These are phyloP conservation scores for Jackrogersella minutella DNA, from an alignment of 495 filamentous ascomycete genomes.

Conservation along the genomic window DNA sequence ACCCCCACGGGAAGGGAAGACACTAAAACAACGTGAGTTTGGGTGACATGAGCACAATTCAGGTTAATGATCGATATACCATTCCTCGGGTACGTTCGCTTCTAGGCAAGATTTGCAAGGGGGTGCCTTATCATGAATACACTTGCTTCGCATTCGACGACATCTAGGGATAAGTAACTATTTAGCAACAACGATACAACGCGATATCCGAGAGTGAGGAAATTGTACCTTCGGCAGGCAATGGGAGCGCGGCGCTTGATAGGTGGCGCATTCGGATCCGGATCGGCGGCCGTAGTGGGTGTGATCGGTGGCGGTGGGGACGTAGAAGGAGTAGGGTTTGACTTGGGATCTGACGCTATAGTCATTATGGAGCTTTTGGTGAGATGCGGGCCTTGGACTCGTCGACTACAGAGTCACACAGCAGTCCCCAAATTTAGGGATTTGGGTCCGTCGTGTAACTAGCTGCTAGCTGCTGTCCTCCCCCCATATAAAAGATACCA, in stretches of 20 bases:
- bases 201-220: neutral
- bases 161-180: slow-evolving; percentile 45
- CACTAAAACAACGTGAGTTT: slow-evolving; percentile 36
- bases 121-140: slow-evolving; percentile 54
- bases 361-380: slow-evolving; percentile 30
- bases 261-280: slow-evolving; percentile 29
- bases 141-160: slow-evolving; percentile 60
- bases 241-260: slow-evolving; percentile 57
- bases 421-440: slow-evolving; percentile 33
- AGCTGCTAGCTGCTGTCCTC: slow-evolving; percentile 17
- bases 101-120: slow-evolving; percentile 55
- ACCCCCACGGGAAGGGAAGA: slow-evolving; percentile 56
- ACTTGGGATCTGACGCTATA: slow-evolving; percentile 18
- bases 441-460: slow-evolving; percentile 27
- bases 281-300: slow-evolving; percentile 1
- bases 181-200: slow-evolving; percentile 3
- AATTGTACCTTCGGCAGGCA: slow-evolving; percentile 57
- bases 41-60: neutral
- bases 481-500: slow-evolving; percentile 8
- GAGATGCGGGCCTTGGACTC: slow-evolving; percentile 16
- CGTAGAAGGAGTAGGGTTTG: slow-evolving; percentile 19
- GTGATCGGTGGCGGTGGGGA: slow-evolving; percentile 24
- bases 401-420: slow-evolving; percentile 26
- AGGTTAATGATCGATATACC: slow-evolving; percentile 42
- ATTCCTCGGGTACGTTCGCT: slow-evolving; percentile 54